phyloP scores from a whole-genome alignment of 1,139 yeast genomes.

The Maudiozyma humilis region DNA sequence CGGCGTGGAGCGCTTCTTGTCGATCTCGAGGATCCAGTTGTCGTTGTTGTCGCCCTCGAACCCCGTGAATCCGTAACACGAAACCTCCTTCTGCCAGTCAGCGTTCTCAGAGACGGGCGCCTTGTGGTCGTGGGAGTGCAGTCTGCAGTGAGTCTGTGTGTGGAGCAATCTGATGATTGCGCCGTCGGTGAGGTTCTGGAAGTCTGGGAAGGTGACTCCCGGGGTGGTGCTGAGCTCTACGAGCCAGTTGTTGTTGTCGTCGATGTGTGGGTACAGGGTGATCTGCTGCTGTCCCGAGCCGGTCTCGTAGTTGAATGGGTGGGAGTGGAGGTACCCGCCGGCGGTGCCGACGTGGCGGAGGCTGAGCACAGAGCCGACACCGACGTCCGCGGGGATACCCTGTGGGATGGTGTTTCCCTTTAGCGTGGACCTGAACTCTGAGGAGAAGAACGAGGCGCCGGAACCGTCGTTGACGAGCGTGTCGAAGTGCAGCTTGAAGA shows the following conservation, averaged over 20 bases:
- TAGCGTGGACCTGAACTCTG: conserved; percentile 78
- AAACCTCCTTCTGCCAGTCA: conserved; percentile 94
- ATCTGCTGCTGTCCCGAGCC: conserved; percentile 96
- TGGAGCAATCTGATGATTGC: conserved; percentile 75
- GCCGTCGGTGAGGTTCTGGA: conserved; percentile 66
- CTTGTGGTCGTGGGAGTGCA: conserved; percentile 93
- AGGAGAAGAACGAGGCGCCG: conserved; percentile 82
- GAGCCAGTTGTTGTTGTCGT: conserved; percentile 78
- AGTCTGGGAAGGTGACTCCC: conserved; percentile 38
- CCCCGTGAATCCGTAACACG: conserved; percentile 86
- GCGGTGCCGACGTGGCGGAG: conserved; percentile 76
- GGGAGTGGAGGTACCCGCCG: conserved; percentile 96
- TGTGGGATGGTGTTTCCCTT: conserved; percentile 62
- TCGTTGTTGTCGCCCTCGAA: conserved; percentile 94
- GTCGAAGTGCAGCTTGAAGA: conserved; percentile 74
- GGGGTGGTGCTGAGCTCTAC: conserved; percentile 57
- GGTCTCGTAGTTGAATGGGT: conserved; percentile 70
- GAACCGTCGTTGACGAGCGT: conserved; percentile 70
- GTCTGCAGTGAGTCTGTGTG: conserved; percentile 59
- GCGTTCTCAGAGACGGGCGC: conserved; percentile 79
- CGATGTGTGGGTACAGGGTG: conserved; percentile 88
- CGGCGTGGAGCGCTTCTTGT: conserved; percentile 46
- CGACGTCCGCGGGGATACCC: conserved; percentile 71
- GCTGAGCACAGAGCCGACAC: conserved; percentile 72
- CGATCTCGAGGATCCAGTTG: conserved; percentile 85